Percentiles rank a stretch among this genome's conserved stretches.
These are phyloP conservation scores for Ceratocystis smalleyi DNA, from an alignment of 2,329 filamentous ascomycete genomes.

Conservation along the genomic window DNA sequence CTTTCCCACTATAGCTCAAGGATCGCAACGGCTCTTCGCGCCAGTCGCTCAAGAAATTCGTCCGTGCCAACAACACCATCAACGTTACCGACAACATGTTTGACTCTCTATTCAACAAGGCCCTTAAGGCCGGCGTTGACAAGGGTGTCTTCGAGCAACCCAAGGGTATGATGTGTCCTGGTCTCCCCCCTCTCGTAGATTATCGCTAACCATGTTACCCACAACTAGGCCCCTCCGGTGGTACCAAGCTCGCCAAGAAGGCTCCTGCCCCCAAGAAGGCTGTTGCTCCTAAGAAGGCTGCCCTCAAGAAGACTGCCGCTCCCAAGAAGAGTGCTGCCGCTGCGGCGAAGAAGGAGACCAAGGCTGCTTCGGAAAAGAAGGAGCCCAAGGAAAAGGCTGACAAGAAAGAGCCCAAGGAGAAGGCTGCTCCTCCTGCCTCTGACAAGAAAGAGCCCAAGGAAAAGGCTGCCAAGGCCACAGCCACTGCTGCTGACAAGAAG, in stretches of 20 bases:
- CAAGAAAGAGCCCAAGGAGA: slow-evolving; percentile 22
- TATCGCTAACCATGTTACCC: background rate
- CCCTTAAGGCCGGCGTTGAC: slow-evolving; percentile 66
- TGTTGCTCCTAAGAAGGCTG: slow-evolving; percentile 19
- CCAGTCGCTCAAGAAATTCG: slow-evolving; percentile 46
- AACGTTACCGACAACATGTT: slow-evolving; percentile 40
- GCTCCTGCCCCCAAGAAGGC: slow-evolving; percentile 24
- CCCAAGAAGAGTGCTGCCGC: slow-evolving; percentile 10
- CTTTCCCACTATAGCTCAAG: slow-evolving; percentile 34
- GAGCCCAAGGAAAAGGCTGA: slow-evolving; percentile 26
- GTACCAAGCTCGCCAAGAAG: slow-evolving; percentile 87
- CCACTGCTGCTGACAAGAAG: slow-evolving; percentile 38
- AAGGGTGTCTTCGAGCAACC: slow-evolving; percentile 77
- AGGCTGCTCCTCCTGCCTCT: slow-evolving; percentile 20
- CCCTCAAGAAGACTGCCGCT: slow-evolving; percentile 18
- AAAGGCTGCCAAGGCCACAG: slow-evolving; percentile 45
- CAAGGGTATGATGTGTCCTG: slow-evolving; percentile 61
- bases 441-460: slow-evolving; percentile 24
- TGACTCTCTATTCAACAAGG: slow-evolving; percentile 69
- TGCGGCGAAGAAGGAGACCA: slow-evolving; percentile 20
- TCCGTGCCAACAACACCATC: slow-evolving; percentile 39
- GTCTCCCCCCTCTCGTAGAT: background rate
- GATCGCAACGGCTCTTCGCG: slow-evolving; percentile 48
- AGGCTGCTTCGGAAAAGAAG: slow-evolving; percentile 45
- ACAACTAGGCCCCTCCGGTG: slow-evolving; percentile 57